Evolutionary conservation across 2,329 filamentous ascomycete genomes (phyloP), one percentile per base, ranked within the genome.

Genomic region (Fusarium sp.): DNA sequence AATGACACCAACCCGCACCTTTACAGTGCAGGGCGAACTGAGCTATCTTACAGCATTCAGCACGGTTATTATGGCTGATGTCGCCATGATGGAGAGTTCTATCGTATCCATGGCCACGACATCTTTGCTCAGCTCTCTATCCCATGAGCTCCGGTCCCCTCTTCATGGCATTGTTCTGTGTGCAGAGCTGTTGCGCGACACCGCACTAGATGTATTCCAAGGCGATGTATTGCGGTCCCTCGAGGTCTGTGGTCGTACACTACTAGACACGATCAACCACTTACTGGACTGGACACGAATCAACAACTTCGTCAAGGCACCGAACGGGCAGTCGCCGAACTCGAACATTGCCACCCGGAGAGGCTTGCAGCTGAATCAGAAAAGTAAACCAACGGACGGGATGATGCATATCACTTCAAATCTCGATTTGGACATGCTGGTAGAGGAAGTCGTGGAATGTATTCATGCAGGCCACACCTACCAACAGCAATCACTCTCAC

Each of bases 111-210:
- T 80, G 60, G 85, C 87, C 35, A 89, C 89, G 74, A 85, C 85
- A 2, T 87, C 89, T 61, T 85, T 89, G 46, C 84, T 91, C 17
- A 86, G 86, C 4, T 89, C 86, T 6, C 85, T 91, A 14, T 89
- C 86, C 4, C 89, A 91, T 71, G 89, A 91, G 72, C 80, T 91
- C 13, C 83, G 89, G 11, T 89, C 86, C 8, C 89, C 89, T 0
- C 79, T 91, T 3, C 89, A 91, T 61, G 89, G 89, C 3, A 85
- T 91, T 35, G 77, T 91, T 0, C 85, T 87, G 0, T 87, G 81
- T 61, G 81, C 83, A 1, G 87, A 89, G 67, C 78, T 89, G 9
- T 73, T 90, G 1, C 81, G 83, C 9, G 86, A 89, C 13, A 87
- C 85, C 0, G 57, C 78, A 0, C 78, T 89, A 32, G 81, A 82